Percentiles rank a stretch among this genome's conserved stretches.
Conservation (phyloP, 1,284 basidiomycete genomes). For the Sphaerobolus stellatus region DNA sequence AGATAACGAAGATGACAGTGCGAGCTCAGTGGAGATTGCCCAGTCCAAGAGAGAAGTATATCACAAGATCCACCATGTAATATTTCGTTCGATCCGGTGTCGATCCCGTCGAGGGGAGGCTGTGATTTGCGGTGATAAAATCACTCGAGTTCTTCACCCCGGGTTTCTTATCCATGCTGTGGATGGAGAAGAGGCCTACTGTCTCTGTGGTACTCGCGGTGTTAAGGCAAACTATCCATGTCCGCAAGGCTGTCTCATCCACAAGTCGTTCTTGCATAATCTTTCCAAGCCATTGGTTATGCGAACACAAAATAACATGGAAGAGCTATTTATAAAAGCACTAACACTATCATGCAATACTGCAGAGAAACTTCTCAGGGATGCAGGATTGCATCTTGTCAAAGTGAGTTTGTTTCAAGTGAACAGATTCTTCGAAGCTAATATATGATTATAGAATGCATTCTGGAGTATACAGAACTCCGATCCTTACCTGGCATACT, state of each 20-base stretch:
- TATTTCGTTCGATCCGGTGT: constrained; percentile 20
- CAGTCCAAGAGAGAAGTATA: constrained; percentile 29
- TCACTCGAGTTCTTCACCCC: constrained; percentile 23
- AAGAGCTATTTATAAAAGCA: not conserved
- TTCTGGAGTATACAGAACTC: not conserved
- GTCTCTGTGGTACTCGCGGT: constrained; percentile 24
- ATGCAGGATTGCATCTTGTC: not conserved
- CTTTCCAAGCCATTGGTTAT: not conserved
- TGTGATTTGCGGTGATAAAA: constrained; percentile 23
- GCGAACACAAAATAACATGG: not conserved
- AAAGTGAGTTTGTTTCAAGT: not conserved
- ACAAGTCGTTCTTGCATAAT: constrained; percentile 18
- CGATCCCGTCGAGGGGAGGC: constrained; percentile 24
- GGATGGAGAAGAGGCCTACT: constrained; percentile 29
- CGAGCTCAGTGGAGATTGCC: constrained; percentile 19
- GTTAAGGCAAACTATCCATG: constrained; percentile 27
- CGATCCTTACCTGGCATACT: not conserved
- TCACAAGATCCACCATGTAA: constrained; percentile 21
- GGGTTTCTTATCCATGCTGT: constrained; percentile 29
- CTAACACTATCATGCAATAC: not conserved
- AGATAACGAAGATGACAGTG: constrained; percentile 13
- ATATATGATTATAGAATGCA: no score
- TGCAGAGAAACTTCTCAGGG: not conserved
- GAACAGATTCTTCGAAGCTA: not conserved
- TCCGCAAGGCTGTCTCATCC: constrained; percentile 24